Conservation (phyloP, 1,284 basidiomycete genomes). For the Malassezia psittaci region DNA sequence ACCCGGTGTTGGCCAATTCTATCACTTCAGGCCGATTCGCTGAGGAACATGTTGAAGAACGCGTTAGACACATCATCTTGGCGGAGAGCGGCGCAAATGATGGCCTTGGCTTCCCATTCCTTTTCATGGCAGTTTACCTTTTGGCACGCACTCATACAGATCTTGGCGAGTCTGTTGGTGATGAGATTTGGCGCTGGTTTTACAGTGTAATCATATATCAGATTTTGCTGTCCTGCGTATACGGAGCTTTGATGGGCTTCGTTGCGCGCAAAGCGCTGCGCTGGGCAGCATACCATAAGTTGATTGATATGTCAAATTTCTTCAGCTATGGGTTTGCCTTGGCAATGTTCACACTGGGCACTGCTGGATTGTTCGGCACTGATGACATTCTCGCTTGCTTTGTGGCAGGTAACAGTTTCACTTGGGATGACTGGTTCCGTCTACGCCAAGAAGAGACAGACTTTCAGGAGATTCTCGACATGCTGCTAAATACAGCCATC, state of each 20-base stretch:
- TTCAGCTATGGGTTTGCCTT: conserved; percentile 49
- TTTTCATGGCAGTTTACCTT: conserved; percentile 48
- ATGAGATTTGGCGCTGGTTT: conserved; percentile 48
- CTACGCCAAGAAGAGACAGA: conserved; percentile 52
- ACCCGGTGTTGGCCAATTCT: conserved; percentile 48
- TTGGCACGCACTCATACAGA: conserved; percentile 31
- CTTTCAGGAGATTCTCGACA: conserved; percentile 55
- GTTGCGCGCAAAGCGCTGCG: conserved; percentile 48
- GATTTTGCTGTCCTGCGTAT: conserved; percentile 44
- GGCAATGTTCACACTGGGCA: conserved; percentile 49
- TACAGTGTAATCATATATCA: conserved; percentile 49
- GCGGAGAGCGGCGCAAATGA: conserved; percentile 51
- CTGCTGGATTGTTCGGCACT: conserved; percentile 49
- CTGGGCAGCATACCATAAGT: conserved; percentile 41
- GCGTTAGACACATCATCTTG: conserved; percentile 48
- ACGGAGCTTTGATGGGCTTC: conserved; percentile 48
- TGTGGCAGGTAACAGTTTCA: conserved; percentile 48
- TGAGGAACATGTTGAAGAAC: conserved; percentile 48
- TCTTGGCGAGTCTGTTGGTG: conserved; percentile 28
- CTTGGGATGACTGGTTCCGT: conserved; percentile 51
- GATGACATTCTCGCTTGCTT: conserved; percentile 50
- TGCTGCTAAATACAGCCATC: conserved; percentile 51
- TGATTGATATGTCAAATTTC: conserved; percentile 49
- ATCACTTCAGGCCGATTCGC: conserved; percentile 49
- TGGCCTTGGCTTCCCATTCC: conserved; percentile 43